Base-by-base conservation (phyloP, 768 basidiomycete genomes). In the Pisolithus microcarpus region DNA sequence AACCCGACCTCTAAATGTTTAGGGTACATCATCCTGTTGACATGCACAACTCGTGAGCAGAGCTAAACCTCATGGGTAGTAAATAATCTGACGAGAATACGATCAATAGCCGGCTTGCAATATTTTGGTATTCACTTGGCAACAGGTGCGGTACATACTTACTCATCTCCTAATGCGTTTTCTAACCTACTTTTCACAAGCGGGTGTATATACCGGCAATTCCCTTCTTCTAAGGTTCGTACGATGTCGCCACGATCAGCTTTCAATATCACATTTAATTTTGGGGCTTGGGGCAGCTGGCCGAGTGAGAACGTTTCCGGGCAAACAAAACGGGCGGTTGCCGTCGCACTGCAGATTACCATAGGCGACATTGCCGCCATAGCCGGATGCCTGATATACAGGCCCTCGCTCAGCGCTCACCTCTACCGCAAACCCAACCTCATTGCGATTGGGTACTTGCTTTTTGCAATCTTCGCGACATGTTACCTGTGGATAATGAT, bases 231-330 rank as follows among this genome's bases (percentile, higher is more conserved):
- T 83, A 16, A 79, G 78, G 79, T 75, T 23, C 26, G 23, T 43
- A 15, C 24, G 21, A 60, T 45, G 21, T 24, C n/a, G 16, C 9
- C 43, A n/a, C 26, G 4, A 26, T 49, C 26, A 15, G 21, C 26
- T 42, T 52, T 38, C 21, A 34, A 43, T 3, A 19, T 19, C n/a
- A 30, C 30, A 18, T 34, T 15, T 21, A n/a, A 15, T 26, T 44
- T n/a, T n/a, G n/a, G 38, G 19, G 23, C 13, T 19, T 37, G 8
- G 38, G n/a, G 46, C 23, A 63, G 75, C 49, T 83, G 82, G 79
- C 79, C 81, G 1, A 72, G 76, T 16, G 82, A 84, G 63, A 84
- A 84, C 54, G 80, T 85, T n/a, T 80, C 80, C 11, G 78, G 76
- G 10, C 82, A 84, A 56, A 84, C 81, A 4, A 83, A 84, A 60